Evolutionary conservation across 768 basidiomycete genomes (phyloP).

Genomic region (Macrocybe gigantea): DNA sequence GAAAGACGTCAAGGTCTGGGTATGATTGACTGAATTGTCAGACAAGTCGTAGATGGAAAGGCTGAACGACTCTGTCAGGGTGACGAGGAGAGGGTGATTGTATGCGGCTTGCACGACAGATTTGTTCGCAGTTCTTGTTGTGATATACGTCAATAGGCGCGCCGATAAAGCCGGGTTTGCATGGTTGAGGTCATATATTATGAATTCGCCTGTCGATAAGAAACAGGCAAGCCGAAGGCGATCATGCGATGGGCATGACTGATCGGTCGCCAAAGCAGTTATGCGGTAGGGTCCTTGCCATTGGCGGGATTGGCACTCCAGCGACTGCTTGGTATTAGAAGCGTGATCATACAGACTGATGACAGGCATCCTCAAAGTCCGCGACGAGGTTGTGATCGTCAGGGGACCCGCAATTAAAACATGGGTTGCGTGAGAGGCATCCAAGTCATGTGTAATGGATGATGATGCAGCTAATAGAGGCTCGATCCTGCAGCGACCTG

Average conservation of each 20-base stretch:
- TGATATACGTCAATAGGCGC: constrained; percentile 44
- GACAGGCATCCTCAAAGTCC: constrained; percentile 23
- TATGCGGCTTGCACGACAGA: constrained; percentile 64
- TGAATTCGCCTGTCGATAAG: constrained; percentile 65
- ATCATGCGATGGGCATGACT: constrained; percentile 49
- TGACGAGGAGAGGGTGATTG: constrained; percentile 72
- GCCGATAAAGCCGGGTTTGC: constrained; percentile 33
- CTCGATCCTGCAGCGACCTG: constrained; percentile 52
- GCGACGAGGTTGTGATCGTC: constrained; percentile 52
- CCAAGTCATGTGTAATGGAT: constrained; percentile 4
- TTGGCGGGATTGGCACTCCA: constrained; percentile 38
- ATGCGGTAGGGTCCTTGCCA: constrained; percentile 31
- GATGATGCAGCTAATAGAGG: not conserved
- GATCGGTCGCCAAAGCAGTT: constrained; percentile 68
- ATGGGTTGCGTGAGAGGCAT: constrained; percentile 23
- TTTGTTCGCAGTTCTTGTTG: constrained; percentile 32
- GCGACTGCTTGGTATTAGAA: constrained; percentile 23
- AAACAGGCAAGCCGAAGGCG: constrained; percentile 50
- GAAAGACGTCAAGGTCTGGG: constrained; percentile 69
- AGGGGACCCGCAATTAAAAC: constrained; percentile 56
- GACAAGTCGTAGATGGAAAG: constrained; percentile 72
- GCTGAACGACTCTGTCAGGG: constrained; percentile 60
- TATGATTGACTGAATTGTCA: constrained; percentile 40
- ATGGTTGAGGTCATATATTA: constrained; percentile 49
- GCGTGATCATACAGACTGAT: constrained; percentile 32